These are phyloP conservation scores for Euphorbia peplus DNA, from an alignment of 345 rosid species.

Conservation along the genomic window DNA sequence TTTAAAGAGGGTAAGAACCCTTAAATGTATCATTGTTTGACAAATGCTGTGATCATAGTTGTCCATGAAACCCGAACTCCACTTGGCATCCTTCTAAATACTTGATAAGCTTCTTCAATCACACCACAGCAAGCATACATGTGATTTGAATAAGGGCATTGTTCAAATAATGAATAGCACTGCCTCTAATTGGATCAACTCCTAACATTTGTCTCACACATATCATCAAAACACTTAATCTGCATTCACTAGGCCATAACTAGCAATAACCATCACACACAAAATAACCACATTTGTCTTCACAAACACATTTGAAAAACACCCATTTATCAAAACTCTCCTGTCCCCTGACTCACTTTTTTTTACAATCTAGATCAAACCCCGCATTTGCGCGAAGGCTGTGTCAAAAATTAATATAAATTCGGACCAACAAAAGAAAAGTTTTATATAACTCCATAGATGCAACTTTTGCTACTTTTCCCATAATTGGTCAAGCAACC, in stretches of 20 bases:
- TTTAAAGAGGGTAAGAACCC: constrained; percentile 39
- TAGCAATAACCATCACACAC: constrained; percentile 22
- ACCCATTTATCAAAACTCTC: constrained; percentile 38
- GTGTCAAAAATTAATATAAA: too few relatives aligned
- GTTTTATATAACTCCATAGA: too few relatives aligned
- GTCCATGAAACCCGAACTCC: constrained; percentile 41
- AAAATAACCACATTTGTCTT: constrained; percentile 45
- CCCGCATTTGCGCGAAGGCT: too few relatives aligned
- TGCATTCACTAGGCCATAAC: constrained; percentile 20
- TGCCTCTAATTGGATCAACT: constrained; percentile 38
- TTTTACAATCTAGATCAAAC: constrained; percentile 27
- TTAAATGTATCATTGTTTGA: constrained; percentile 39
- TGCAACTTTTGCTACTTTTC: too few relatives aligned
- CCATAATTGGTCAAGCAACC: too few relatives aligned
- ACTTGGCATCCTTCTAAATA: constrained; percentile 33
- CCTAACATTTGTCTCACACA: constrained; percentile 33
- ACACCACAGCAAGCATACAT: constrained; percentile 50
- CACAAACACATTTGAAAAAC: constrained; percentile 36
- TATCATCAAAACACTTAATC: constrained; percentile 39
- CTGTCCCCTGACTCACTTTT: constrained; percentile 50
- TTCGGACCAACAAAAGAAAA: too few relatives aligned
- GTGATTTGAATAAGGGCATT: constrained; percentile 45
- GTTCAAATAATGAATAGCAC: constrained; percentile 35
- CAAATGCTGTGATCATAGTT: constrained; percentile 35
- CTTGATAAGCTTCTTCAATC: constrained; percentile 36